Evolutionary conservation across 176 grass and related monocot species (phyloP).

Genomic region (Phyllostachys edulis): DNA sequence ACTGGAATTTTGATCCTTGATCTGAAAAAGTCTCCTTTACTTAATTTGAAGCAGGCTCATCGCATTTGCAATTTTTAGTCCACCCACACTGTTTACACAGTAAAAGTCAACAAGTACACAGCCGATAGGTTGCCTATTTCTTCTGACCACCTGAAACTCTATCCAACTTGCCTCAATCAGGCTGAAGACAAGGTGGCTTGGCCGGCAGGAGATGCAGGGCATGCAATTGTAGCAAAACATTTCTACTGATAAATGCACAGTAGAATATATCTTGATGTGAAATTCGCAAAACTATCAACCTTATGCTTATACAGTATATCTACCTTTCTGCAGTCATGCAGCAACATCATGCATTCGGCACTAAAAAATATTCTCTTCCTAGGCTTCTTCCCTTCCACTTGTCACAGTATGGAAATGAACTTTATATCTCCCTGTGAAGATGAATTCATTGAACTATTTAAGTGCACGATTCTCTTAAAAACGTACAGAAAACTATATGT

Average conservation of each 20-base stretch:
- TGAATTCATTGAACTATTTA: neutral
- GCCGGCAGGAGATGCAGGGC: neutral
- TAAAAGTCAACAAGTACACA: conserved; percentile 1
- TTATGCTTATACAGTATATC: neutral
- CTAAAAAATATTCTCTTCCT: neutral
- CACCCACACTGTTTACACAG: neutral
- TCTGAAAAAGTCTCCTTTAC: neutral
- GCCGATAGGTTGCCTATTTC: neutral
- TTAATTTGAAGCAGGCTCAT: neutral
- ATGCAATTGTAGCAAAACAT: neutral
- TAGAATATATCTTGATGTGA: neutral
- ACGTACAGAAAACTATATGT: neutral
- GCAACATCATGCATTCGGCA: neutral
- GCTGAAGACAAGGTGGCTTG: neutral
- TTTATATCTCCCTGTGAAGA: neutral
- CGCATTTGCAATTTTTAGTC: neutral
- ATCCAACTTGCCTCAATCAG: neutral
- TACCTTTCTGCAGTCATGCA: neutral
- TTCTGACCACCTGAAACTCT: neutral
- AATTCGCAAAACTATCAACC: neutral
- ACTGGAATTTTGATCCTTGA: too few species aligned
- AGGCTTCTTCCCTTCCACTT: neutral
- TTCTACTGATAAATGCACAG: neutral
- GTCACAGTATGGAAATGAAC: neutral
- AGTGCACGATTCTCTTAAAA: neutral